These are phyloP conservation scores for Cyclotella atomus DNA, from an alignment of 108 stramenopile genomes.

Conservation along the genomic window DNA sequence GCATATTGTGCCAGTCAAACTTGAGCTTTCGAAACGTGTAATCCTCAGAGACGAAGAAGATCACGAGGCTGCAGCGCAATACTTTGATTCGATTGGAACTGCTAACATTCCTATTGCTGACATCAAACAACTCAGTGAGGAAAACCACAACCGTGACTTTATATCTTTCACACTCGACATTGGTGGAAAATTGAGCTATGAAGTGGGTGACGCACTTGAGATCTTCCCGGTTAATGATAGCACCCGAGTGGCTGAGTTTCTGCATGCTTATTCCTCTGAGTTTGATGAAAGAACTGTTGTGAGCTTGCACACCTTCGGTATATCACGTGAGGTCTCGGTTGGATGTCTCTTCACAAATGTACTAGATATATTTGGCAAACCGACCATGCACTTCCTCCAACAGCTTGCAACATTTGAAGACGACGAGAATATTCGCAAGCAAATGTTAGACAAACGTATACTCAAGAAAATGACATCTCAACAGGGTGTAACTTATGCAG, in stretches of 20 bases:
- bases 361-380: slow-evolving; percentile 76
- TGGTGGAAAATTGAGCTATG: slow-evolving; percentile 50
- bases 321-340: slow-evolving; percentile 55
- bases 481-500: slow-evolving; percentile 58
- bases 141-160: slow-evolving; percentile 68
- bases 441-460: slow-evolving; percentile 48
- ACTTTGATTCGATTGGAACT: slow-evolving; percentile 44
- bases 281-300: slow-evolving; percentile 63
- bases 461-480: slow-evolving; percentile 43
- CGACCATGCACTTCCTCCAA: slow-evolving; percentile 63
- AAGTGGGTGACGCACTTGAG: slow-evolving; percentile 73
- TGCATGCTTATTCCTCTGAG: slow-evolving; percentile 60
- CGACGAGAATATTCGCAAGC: slow-evolving; percentile 52
- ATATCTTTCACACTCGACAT: slow-evolving; percentile 60
- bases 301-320: slow-evolving; percentile 60
- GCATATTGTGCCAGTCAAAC: slow-evolving; percentile 56
- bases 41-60: slow-evolving; percentile 49
- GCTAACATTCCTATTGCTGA: slow-evolving; percentile 40
- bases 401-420: slow-evolving; percentile 68
- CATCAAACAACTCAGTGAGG: slow-evolving; percentile 43
- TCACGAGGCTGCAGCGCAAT: slow-evolving; percentile 31
- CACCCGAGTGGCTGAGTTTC: slow-evolving; percentile 53
- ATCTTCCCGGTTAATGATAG: slow-evolving; percentile 69
- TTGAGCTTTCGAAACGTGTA: slow-evolving; percentile 55
- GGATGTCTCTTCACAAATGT: slow-evolving; percentile 61